Conservation (phyloP, 805 yeast genomes). For the Blastobotrys parvus region DNA sequence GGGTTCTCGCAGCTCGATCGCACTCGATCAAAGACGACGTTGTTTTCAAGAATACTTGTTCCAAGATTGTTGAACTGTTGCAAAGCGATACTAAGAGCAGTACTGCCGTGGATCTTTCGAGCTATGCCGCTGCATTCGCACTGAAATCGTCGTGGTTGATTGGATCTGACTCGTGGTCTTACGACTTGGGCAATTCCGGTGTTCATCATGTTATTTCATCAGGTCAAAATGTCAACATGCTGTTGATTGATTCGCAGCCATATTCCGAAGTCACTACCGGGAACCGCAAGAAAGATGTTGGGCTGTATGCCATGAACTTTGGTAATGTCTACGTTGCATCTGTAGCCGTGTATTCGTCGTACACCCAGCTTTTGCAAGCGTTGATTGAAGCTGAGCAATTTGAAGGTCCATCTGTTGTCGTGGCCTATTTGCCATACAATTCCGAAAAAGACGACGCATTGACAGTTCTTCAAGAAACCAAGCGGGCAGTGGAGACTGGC, state of each 20-base stretch:
- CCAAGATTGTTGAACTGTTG: slow-evolving; percentile 30
- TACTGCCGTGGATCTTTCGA: slow-evolving; percentile 39
- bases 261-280: slow-evolving; percentile 33
- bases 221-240: slow-evolving; percentile 69
- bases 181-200: slow-evolving; percentile 86
- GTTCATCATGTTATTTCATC: slow-evolving; percentile 76
- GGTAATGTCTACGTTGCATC: slow-evolving; percentile 88
- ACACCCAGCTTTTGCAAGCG: slow-evolving; percentile 86
- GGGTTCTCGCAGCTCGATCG: slow-evolving; percentile 44
- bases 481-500: slow-evolving; percentile 86
- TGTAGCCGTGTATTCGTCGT: slow-evolving; percentile 86
- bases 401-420: slow-evolving; percentile 83
- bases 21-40: slow-evolving; percentile 26
- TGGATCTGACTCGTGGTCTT: slow-evolving; percentile 94
- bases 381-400: slow-evolving; percentile 82
- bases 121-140: slow-evolving; percentile 37
- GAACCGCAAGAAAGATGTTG: slow-evolving; percentile 78
- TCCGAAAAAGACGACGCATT: slow-evolving; percentile 56
- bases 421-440: slow-evolving; percentile 79
- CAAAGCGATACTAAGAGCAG: slow-evolving; percentile 22
- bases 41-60: slow-evolving; percentile 27
- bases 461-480: slow-evolving; percentile 75
- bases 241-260: slow-evolving; percentile 83
- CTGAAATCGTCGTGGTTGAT: slow-evolving; percentile 66
- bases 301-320: slow-evolving; percentile 89